A percentile compares a stretch with the other conserved stretches of the same genome.
Evolutionary conservation across 2,329 filamentous ascomycete genomes (phyloP).

Genomic region (Aspergillus sp.): DNA sequence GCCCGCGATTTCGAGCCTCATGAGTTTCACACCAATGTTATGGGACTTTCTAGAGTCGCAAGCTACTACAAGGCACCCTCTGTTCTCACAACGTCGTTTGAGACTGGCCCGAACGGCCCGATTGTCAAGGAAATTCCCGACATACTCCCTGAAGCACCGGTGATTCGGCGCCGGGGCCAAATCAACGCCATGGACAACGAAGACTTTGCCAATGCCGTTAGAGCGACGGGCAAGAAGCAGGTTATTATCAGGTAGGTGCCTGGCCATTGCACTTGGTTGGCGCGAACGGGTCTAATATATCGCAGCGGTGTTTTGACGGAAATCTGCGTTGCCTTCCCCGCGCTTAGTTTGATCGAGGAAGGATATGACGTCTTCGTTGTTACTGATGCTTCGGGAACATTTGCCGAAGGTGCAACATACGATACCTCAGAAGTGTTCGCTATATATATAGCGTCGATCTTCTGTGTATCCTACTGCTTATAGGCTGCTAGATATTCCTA

Average conservation of each 20-base stretch:
- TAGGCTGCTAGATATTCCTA: too few species aligned
- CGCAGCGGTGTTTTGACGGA: slow-evolving; percentile 1
- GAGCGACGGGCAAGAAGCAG: slow-evolving; percentile 57
- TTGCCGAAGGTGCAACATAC: too few species aligned
- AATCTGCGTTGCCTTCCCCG: slow-evolving; percentile 57
- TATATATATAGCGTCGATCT: too few species aligned
- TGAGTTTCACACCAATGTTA: slow-evolving; percentile 56
- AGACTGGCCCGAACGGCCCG: slow-evolving; percentile 61
- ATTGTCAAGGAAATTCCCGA: slow-evolving; percentile 60
- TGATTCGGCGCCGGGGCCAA: slow-evolving; percentile 60
- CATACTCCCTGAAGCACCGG: slow-evolving; percentile 56
- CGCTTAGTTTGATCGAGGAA: slow-evolving; percentile 59
- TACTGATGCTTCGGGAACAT: slow-evolving; percentile 61
- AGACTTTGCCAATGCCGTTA: slow-evolving; percentile 57
- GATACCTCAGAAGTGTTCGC: too few species aligned
- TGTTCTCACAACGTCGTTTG: slow-evolving; percentile 60
- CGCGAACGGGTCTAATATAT: background rate
- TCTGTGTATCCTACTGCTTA: too few species aligned
- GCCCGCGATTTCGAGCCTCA: slow-evolving; percentile 59
- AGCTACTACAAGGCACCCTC: slow-evolving; percentile 59
- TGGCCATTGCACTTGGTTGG: background rate
- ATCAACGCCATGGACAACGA: slow-evolving; percentile 70
- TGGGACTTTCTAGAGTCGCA: slow-evolving; percentile 58
- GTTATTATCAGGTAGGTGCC: slow-evolving; percentile 49
- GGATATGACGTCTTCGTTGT: slow-evolving; percentile 68